phyloP scores from a whole-genome alignment of 2,329 filamentous ascomycete genomes.

The Beauveria scarabaeidicola region DNA sequence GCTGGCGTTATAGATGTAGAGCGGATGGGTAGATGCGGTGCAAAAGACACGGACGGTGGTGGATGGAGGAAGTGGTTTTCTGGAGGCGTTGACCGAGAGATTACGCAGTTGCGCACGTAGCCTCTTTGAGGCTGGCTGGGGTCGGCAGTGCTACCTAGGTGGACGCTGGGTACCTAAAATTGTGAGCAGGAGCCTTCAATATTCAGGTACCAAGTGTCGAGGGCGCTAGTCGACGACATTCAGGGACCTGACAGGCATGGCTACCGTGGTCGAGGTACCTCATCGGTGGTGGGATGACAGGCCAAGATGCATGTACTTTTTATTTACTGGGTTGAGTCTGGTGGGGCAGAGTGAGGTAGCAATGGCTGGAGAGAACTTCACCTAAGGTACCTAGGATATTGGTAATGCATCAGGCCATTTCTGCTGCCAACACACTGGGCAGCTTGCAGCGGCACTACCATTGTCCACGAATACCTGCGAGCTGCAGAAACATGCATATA shows the following conservation, averaged over 20 bases:
- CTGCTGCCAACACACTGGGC: not conserved
- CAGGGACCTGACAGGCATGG: slow-evolving; percentile 4
- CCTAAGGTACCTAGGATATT: not conserved
- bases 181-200: not conserved
- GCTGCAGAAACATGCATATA: not conserved
- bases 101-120: slow-evolving; percentile 12
- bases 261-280: not conserved
- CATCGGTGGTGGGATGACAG: not conserved
- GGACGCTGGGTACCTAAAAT: not conserved
- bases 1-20: not conserved
- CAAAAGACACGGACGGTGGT: not conserved
- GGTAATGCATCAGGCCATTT: not conserved
- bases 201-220: not conserved
- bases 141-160: not conserved
- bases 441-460: not conserved
- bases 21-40: not conserved
- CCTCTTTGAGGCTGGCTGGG: slow-evolving; percentile 10
- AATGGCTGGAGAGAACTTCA: not conserved
- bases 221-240: not conserved
- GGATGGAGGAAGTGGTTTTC: slow-evolving; percentile 3
- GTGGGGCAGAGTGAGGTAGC: too few relatives aligned
- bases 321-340: too few relatives aligned
- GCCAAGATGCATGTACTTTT: not conserved
- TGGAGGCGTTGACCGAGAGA: slow-evolving; percentile 8
- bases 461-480: not conserved